phyloP scores from a whole-genome alignment of 805 yeast species.

The Candida easanensis region DNA sequence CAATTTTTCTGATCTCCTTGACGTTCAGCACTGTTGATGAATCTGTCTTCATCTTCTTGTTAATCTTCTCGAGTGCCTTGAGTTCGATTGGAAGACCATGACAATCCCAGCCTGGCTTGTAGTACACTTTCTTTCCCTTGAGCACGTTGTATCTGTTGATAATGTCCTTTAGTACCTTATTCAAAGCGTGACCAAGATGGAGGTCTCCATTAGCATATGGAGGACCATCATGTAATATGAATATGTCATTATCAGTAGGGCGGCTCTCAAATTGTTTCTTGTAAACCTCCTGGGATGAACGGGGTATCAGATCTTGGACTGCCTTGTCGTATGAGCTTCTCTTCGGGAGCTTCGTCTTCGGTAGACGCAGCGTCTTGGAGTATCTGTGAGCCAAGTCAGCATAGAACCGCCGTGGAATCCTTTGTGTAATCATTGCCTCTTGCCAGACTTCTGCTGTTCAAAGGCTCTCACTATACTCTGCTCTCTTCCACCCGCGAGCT shows the following conservation, averaged over 20 bases:
- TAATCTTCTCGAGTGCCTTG: slow-evolving; percentile 61
- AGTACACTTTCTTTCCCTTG: slow-evolving; percentile 60
- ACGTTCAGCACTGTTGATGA: slow-evolving; percentile 37
- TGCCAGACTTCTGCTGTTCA: not conserved
- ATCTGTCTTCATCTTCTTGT: slow-evolving; percentile 32
- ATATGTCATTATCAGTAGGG: slow-evolving; percentile 38
- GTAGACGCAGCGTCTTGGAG: slow-evolving; percentile 41
- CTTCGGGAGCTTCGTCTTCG: slow-evolving; percentile 65
- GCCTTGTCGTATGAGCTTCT: slow-evolving; percentile 50
- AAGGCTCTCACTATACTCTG: not conserved
- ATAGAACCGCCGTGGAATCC: slow-evolving; percentile 6
- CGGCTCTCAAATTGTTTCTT: slow-evolving; percentile 49
- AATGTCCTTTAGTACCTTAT: slow-evolving; percentile 86
- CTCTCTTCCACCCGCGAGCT: not conserved
- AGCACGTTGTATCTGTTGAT: slow-evolving; percentile 68
- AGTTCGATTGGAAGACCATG: slow-evolving; percentile 97
- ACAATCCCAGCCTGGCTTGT: slow-evolving; percentile 97
- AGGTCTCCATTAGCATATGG: slow-evolving; percentile 97
- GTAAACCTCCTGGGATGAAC: slow-evolving; percentile 60
- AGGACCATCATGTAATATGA: slow-evolving; percentile 92
- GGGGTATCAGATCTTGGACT: slow-evolving; percentile 42
- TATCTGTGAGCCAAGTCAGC: slow-evolving; percentile 24
- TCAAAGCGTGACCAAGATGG: slow-evolving; percentile 90
- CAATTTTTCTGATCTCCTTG: slow-evolving; percentile 60
- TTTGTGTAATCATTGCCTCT: not conserved